A percentile compares a stretch with the other conserved stretches of the same genome.
Conservation (phyloP, 768 basidiomycete species). For the Lactifluus hygrophoroides region DNA sequence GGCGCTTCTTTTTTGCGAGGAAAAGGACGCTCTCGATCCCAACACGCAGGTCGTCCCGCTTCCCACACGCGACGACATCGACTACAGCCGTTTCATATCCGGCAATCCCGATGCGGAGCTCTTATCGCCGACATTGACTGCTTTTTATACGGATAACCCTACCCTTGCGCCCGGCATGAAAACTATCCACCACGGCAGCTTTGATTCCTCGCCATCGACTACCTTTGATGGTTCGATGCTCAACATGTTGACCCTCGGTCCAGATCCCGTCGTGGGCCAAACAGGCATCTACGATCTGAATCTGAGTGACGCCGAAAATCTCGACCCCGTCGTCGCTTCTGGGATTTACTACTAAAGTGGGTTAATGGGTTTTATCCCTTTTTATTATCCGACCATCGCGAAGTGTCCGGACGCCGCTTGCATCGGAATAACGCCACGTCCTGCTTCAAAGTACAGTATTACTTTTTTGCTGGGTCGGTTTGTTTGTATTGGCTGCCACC, state of each 20-base stretch:
- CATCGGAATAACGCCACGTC: background rate
- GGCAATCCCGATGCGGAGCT: conserved; percentile 12
- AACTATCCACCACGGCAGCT: background rate
- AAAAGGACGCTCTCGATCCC: background rate
- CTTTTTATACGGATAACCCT: background rate
- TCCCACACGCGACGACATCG: background rate
- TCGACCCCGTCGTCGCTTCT: conserved; percentile 6
- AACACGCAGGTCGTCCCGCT: background rate
- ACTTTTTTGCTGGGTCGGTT: too few relatives aligned
- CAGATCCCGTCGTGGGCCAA: background rate
- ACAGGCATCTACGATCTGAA: background rate
- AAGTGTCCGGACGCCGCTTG: background rate
- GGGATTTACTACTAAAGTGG: conserved; percentile 3
- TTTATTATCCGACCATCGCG: background rate
- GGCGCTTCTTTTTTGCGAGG: background rate
- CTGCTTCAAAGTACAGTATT: background rate
- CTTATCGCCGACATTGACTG: background rate
- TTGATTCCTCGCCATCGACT: background rate
- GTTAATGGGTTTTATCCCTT: background rate
- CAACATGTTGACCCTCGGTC: conserved; percentile 1
- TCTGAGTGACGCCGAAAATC: background rate
- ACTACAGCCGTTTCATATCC: conserved; percentile 7
- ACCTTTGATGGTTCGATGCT: background rate
- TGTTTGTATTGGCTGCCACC: background rate
- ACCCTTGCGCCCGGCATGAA: background rate